Conservation (phyloP, 2,329 filamentous ascomycete genomes). For the Penicillium digitatum region DNA sequence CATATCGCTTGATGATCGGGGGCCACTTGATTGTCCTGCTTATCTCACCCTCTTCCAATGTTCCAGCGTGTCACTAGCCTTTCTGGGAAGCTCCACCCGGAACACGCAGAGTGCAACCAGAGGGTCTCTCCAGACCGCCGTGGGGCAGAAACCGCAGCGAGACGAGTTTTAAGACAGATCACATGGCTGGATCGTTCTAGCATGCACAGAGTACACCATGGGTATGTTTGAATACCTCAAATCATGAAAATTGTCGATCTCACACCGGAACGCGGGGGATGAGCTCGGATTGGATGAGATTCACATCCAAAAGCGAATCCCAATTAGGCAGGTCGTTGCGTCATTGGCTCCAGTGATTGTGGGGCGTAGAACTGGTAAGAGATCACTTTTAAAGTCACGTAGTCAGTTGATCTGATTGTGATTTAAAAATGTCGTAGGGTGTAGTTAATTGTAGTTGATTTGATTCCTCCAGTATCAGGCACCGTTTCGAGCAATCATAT, state of each 20-base stretch:
- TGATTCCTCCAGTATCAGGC: not conserved
- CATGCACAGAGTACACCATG: not conserved
- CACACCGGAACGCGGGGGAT: slow-evolving; percentile 9
- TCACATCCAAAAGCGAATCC: slow-evolving; percentile 13
- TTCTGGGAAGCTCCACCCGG: slow-evolving; percentile 25
- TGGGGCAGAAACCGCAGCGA: not conserved
- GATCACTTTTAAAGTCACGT: not conserved
- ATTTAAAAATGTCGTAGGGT: not conserved
- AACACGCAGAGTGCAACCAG: no score
- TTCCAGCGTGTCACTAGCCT: slow-evolving; percentile 15
- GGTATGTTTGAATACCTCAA: not conserved
- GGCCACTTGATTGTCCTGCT: slow-evolving; percentile 1
- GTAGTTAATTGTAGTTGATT: not conserved
- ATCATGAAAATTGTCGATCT: slow-evolving; percentile 2
- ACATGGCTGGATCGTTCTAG: not conserved
- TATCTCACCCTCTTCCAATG: slow-evolving; percentile 12
- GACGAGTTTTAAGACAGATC: not conserved
- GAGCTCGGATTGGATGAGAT: slow-evolving; percentile 1
- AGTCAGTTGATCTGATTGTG: not conserved
- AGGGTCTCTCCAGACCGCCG: no score
- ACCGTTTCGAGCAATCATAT: no score
- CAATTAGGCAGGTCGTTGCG: slow-evolving; percentile 12
- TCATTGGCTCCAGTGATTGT: not conserved
- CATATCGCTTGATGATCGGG: slow-evolving; percentile 17
- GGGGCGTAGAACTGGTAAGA: slow-evolving; percentile 1